These are phyloP conservation scores for Aureobasidium pullulans DNA, from an alignment of 2,329 filamentous ascomycete species.

Conservation along the genomic window DNA sequence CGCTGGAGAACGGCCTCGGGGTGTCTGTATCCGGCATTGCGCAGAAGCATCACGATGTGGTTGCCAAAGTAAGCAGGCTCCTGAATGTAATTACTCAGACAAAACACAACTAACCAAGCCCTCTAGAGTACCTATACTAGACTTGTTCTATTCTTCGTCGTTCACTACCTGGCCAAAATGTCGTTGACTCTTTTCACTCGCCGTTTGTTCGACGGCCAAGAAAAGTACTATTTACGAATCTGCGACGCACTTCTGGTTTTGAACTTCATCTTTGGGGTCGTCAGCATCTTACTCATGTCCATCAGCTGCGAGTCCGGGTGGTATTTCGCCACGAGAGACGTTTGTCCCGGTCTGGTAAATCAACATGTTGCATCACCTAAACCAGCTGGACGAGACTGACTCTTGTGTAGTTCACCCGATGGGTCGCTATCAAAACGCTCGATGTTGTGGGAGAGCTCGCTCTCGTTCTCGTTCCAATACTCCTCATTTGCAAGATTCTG, in stretches of 20 bases:
- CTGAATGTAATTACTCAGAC: not conserved
- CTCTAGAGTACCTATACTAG: not conserved
- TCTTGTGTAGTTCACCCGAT: not conserved
- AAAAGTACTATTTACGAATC: not conserved
- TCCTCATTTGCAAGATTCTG: slow-evolving; percentile 13
- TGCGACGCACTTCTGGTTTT: not conserved
- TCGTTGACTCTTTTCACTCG: slow-evolving; percentile 14
- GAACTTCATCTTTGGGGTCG: not conserved
- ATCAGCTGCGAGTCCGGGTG: not conserved
- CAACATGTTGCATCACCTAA: not conserved
- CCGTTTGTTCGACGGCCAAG: slow-evolving; percentile 13
- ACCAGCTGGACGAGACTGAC: not conserved
- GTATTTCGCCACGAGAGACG: not conserved
- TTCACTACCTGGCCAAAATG: slow-evolving; percentile 14
- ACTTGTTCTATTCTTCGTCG: slow-evolving; percentile 4
- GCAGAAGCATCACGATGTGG: not conserved
- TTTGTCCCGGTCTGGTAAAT: slow-evolving; percentile 1
- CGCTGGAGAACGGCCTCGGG: not conserved
- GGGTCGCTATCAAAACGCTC: slow-evolving; percentile 10
- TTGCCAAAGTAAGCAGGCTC: not conserved
- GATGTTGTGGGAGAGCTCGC: slow-evolving; percentile 14
- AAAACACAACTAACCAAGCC: not conserved
- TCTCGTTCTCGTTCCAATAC: slow-evolving; percentile 11
- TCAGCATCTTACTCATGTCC: slow-evolving; percentile 4
- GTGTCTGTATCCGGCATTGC: not conserved